Evolutionary conservation across 495 filamentous ascomycete genomes (phyloP).

Genomic region (Trypethelium eluteriae): DNA sequence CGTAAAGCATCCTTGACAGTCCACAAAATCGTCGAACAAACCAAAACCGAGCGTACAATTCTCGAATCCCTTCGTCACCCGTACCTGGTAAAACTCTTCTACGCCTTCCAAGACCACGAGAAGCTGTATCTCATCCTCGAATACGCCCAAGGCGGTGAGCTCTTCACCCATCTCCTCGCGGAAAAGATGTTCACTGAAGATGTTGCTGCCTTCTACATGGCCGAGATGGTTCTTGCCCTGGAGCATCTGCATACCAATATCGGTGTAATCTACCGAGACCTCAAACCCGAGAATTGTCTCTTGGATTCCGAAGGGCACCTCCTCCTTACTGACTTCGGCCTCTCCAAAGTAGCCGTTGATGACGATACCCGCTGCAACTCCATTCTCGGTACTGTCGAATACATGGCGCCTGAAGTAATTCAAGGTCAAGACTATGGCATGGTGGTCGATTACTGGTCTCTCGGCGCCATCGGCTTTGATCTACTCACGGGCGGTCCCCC

Average conservation of each 20-base stretch:
- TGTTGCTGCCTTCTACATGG: conserved; percentile 92
- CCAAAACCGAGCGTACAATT: conserved; percentile 89
- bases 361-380: conserved; percentile 69
- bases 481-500: conserved; percentile 84
- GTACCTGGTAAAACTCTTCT: conserved; percentile 94
- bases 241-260: conserved; percentile 85
- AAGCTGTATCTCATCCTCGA: conserved; percentile 97
- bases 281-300: conserved; percentile 97
- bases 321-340: conserved; percentile 90
- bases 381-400: conserved; percentile 86
- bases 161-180: conserved; percentile 81
- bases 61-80: conserved; percentile 91
- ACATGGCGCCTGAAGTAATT: conserved; percentile 97
- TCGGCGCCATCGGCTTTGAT: conserved; percentile 85
- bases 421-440: conserved; percentile 78
- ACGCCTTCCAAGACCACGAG: conserved; percentile 96
- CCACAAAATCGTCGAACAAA: conserved; percentile 92
- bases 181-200: conserved; percentile 89
- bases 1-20: conserved; percentile 89
- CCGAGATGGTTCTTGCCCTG: conserved; percentile 88
- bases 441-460: conserved; percentile 96
- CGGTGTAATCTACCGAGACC: conserved; percentile 90
- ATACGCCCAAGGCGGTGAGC: conserved; percentile 94
- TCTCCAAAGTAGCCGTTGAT: conserved; percentile 87
- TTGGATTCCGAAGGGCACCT: conserved; percentile 86